phyloP scores from a whole-genome alignment of 768 basidiomycete genomes.

The Leccinum boreale region DNA sequence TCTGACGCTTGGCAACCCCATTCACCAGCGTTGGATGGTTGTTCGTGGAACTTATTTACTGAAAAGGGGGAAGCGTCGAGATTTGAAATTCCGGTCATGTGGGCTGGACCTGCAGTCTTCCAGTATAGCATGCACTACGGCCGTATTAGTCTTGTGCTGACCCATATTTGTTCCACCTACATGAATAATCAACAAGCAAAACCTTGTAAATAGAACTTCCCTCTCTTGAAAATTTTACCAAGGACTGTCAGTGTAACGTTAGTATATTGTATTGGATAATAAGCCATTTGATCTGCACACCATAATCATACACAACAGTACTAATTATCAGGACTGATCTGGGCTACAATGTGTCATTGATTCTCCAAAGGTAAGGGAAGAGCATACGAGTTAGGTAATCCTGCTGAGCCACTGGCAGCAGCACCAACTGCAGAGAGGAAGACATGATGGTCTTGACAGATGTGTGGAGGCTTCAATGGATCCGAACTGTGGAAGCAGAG shows the following conservation, averaged over 20 bases:
- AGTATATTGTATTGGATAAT: background rate
- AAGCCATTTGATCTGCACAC: background rate
- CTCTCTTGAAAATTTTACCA: background rate
- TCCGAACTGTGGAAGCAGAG: background rate
- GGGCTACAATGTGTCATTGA: background rate
- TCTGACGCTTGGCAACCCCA: too few relatives aligned
- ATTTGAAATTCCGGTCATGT: too few relatives aligned
- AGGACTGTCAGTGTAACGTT: background rate
- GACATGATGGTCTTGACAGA: background rate
- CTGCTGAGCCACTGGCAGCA: background rate
- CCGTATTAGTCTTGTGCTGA: background rate
- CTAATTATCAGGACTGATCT: background rate
- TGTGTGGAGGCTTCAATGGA: background rate
- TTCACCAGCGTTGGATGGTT: too few relatives aligned
- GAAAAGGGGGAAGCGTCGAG: too few relatives aligned
- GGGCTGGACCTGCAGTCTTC: too few relatives aligned
- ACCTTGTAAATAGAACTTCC: background rate
- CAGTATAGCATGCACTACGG: too few relatives aligned
- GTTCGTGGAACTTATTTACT: too few relatives aligned
- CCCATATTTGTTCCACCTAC: background rate
- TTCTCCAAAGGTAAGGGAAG: background rate
- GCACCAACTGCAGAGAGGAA: background rate
- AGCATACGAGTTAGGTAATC: background rate
- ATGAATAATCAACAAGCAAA: background rate
- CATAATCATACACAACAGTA: background rate